These are phyloP conservation scores for Fusarium continuum DNA, from an alignment of 2,329 filamentous ascomycete species.

Conservation along the genomic window DNA sequence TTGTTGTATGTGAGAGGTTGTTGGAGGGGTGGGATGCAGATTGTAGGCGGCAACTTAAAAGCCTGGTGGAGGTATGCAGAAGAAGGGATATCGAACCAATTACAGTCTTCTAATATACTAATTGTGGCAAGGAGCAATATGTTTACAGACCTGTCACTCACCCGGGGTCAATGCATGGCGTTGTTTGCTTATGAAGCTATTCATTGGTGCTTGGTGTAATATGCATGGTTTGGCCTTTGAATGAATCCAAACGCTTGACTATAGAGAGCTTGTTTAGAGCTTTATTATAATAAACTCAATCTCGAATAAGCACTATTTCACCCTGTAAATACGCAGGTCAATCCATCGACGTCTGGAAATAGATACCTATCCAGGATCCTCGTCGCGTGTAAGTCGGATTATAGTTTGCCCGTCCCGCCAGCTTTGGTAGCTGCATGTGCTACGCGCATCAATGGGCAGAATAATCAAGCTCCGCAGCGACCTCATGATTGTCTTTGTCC, in stretches of 20 bases:
- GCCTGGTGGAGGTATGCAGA: background rate
- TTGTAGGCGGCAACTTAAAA: background rate
- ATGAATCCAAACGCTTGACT: no score
- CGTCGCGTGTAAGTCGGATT: conserved; percentile 37
- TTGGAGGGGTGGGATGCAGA: background rate
- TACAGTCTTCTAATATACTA: background rate
- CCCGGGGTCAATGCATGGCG: background rate
- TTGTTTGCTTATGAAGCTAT: background rate
- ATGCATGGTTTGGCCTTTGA: no score
- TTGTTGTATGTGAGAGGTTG: background rate
- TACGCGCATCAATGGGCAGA: conserved; percentile 30
- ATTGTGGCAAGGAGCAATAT: background rate
- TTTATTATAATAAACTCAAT: background rate
- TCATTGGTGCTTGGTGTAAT: background rate
- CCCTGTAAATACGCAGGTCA: background rate
- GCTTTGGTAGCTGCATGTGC: conserved; percentile 25
- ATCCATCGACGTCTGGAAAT: background rate
- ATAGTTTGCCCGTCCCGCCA: conserved; percentile 31
- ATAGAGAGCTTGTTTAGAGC: background rate
- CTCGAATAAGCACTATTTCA: background rate
- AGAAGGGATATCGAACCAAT: background rate
- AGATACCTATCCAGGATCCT: background rate
- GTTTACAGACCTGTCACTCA: background rate
- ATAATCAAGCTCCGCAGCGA: conserved; percentile 39
- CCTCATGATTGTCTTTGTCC: conserved; percentile 34